Evolutionary conservation across 2,329 filamentous ascomycete genomes (phyloP).

Genomic region (Talaromyces pinophilus): DNA sequence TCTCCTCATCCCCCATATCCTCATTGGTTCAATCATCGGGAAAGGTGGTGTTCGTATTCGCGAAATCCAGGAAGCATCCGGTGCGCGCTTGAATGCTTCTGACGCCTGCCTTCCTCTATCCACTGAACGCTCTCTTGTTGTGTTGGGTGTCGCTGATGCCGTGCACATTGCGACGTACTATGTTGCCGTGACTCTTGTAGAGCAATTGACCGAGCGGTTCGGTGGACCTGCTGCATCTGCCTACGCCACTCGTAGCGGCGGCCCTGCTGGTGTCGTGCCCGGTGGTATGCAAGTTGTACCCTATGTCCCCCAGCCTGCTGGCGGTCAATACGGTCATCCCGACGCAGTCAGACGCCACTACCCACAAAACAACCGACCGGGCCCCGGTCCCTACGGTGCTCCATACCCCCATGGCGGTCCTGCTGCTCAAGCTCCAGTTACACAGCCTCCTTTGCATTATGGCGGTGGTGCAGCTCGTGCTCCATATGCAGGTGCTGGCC

Average conservation of each 20-base stretch:
- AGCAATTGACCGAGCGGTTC: slow-evolving; percentile 95
- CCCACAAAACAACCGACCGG: slow-evolving; percentile 71
- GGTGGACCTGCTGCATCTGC: slow-evolving; percentile 95
- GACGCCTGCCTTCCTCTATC: slow-evolving; percentile 92
- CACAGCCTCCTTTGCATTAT: slow-evolving; percentile 76
- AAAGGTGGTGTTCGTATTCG: slow-evolving; percentile 95
- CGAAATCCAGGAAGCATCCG: slow-evolving; percentile 97
- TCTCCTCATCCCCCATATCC: slow-evolving; percentile 90
- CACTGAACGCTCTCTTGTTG: slow-evolving; percentile 94
- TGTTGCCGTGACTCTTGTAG: slow-evolving; percentile 93
- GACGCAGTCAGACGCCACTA: slow-evolving; percentile 80
- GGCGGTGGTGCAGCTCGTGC: slow-evolving; percentile 68
- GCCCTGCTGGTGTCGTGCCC: slow-evolving; percentile 87
- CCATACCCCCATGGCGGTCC: slow-evolving; percentile 70
- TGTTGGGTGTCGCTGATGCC: slow-evolving; percentile 95
- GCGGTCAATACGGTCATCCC: slow-evolving; percentile 87
- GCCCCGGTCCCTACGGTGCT: slow-evolving; percentile 69
- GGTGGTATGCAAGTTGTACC: slow-evolving; percentile 99
- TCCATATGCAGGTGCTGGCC: slow-evolving; percentile 76
- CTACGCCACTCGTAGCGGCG: slow-evolving; percentile 92
- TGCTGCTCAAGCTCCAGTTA: slow-evolving; percentile 53
- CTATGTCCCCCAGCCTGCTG: slow-evolving; percentile 89
- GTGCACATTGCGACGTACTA: slow-evolving; percentile 99
- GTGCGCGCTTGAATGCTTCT: slow-evolving; percentile 92
- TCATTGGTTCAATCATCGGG: slow-evolving; percentile 98